Base-by-base conservation (phyloP, 768 basidiomycete species). In the Brasilioporus rufonigricans region DNA sequence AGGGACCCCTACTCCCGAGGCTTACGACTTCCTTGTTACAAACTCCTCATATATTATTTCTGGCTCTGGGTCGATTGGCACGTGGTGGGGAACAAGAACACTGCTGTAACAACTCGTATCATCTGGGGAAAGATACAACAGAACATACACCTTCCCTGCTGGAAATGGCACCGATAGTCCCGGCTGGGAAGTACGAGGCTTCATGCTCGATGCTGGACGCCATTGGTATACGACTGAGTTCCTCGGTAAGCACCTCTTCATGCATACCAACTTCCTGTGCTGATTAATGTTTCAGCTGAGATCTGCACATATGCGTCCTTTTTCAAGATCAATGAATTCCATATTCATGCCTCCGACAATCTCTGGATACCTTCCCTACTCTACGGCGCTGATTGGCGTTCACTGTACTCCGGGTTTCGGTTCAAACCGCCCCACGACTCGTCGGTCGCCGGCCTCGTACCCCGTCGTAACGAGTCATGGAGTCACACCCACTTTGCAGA, bases 141-240 rank as follows among this genome's bases (percentile, higher is more conserved):
- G 39, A 35, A 48, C 55, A n/a, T 65, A 64, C 7, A 32, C 31
- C 12, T 56, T 77, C 16, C 67, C 74, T 21, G 59, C 68, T 2
- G 77, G 76, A 2, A 64, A 57, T 1, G 73, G 73, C 1, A 61
- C 65, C 0, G 76, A 78, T 60, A 59, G 69, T 13, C 77, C 77
- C 0, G 76, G 75, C 2, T 77, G 77, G 76, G 76, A 73, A 46
- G 63, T 76, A 3, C 72, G 75, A 33, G 77, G 77, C 1, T 75
- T 78, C 60, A 76, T 78, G 77, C 66, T 78, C 2, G 77, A 79
- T 53, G 72, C 67, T 7, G 77, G 75, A n/a, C 70, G 76, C 9
- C 77, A 79, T 57, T 77, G 74, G 74, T 78, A 73, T 48, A 62
- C 71, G 6, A 64, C 72, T 0, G 65, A 67, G 11, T 77, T 78